Percentiles rank a stretch among this genome's conserved stretches.
Evolutionary conservation across 139 green algal species (phyloP).

Genomic region (Zygnema circumcarinatum): DNA sequence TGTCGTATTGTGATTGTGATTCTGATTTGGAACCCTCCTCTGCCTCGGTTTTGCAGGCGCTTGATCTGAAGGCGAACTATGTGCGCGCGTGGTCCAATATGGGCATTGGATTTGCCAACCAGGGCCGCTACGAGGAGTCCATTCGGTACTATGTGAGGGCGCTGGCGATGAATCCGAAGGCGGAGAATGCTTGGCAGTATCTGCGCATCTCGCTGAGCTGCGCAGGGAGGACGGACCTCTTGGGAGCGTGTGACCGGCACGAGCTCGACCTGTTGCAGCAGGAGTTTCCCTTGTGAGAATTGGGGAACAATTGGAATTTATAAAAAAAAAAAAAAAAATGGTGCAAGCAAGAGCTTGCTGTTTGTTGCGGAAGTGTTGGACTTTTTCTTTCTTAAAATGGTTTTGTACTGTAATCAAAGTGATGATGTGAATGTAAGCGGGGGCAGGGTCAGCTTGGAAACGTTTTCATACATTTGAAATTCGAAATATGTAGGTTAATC

Average conservation of each 20-base stretch:
- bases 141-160: slow-evolving; percentile 89
- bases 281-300: slow-evolving; percentile 34
- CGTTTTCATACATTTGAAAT: no score
- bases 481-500: no score
- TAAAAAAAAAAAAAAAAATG: no score
- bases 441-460: no score
- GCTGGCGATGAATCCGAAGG: slow-evolving; percentile 82
- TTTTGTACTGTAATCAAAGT: no score
- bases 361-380: no score
- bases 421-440: no score
- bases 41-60: slow-evolving; percentile 64
- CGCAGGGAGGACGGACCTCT: slow-evolving; percentile 9
- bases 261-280: slow-evolving; percentile 41
- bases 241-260: slow-evolving; percentile 28
- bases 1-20: background rate
- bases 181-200: slow-evolving; percentile 91
- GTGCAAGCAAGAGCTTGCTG: no score
- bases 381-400: no score
- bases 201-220: slow-evolving; percentile 81
- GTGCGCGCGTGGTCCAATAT: slow-evolving; percentile 99
- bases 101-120: slow-evolving; percentile 87
- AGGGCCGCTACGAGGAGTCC: slow-evolving; percentile 82
- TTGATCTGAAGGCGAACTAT: slow-evolving; percentile 99
- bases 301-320: no score
- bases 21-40: background rate